Base-by-base conservation (phyloP, 2,329 filamentous ascomycete species). In the Neonectria faginata region DNA sequence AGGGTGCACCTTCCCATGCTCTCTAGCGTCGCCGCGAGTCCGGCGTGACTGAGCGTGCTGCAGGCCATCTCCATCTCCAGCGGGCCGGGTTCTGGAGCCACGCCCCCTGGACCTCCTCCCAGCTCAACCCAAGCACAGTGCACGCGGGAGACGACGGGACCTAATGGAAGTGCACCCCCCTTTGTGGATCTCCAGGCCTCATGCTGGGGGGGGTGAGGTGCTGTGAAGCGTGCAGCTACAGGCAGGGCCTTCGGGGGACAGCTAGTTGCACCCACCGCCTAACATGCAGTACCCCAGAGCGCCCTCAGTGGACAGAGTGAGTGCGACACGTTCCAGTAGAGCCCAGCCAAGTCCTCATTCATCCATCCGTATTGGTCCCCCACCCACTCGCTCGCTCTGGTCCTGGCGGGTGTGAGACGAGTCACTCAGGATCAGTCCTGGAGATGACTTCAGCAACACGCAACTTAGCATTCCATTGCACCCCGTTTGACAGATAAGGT, bases 71-170 rank as follows among this genome's bases (percentile, higher is more conserved):
- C 51, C 22, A 22, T 22, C 31, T 58, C 51, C 55, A 67, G 47
- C 60, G 59, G 65, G 57, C 50, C 62, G 62, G 65, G 31, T 42
- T 52, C 52, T 65, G 61, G 48, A 59, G 50, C 53, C 67, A 68
- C 64, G n/a, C 64, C 67, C 64, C 63, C 44, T 31, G 5, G 12
- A 7, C 5, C 33, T 36, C 33, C 33, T 36, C 5, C 31, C 25
- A 5, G 25, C 25, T 25, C 6, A 5, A 25, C 25, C 5, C 25
- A 25, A 25, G 25, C 59, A 64, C 59, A 54, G 58, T 65, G 51
- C 50, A 61, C 31, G 51, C 36, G 12, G 33, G n/a, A 44, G 10
- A 12, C 31, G 11, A 14, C 31, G 11, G 31, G 31, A 36, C 33
- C 5, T 6, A 36, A 6, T 6, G 25, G 14, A 14, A 7, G 12